Evolutionary conservation across 345 rosid species (phyloP).

Genomic region (Bruguiera sexangula): DNA sequence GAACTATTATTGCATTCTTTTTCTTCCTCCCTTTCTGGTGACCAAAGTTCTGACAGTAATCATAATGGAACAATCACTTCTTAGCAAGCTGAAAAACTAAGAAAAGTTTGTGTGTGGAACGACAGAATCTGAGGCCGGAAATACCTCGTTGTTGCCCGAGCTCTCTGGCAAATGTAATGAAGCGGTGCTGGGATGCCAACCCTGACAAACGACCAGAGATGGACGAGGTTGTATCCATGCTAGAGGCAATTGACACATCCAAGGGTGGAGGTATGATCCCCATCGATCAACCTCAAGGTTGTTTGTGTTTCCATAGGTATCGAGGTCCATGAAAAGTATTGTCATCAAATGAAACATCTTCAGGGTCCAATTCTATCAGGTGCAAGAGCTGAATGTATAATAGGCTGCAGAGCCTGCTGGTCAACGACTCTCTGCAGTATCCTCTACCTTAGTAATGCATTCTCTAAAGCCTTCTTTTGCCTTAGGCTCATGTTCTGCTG

Average conservation of each 20-base stretch:
- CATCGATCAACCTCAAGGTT: slow-evolving; percentile 27
- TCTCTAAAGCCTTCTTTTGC: slow-evolving; percentile 24
- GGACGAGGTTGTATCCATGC: slow-evolving; percentile 33
- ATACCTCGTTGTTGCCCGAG: slow-evolving; percentile 39
- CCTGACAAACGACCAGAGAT: slow-evolving; percentile 37
- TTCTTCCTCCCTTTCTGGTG: neutral
- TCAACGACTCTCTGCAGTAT: slow-evolving; percentile 15
- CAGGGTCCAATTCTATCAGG: slow-evolving; percentile 10
- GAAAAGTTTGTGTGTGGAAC: neutral
- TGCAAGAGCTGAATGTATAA: slow-evolving; percentile 21
- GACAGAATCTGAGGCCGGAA: slow-evolving; percentile 38
- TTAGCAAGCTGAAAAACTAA: neutral
- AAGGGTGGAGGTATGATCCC: slow-evolving; percentile 39
- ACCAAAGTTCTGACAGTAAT: neutral
- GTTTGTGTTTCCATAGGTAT: slow-evolving; percentile 31
- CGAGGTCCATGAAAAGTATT: slow-evolving; percentile 22
- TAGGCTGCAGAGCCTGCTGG: slow-evolving; percentile 18
- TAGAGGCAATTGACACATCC: slow-evolving; percentile 36
- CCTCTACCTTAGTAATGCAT: slow-evolving; percentile 19
- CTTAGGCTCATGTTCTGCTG: neutral
- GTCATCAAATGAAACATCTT: neutral
- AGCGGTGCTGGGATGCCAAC: slow-evolving; percentile 41
- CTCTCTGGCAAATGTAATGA: slow-evolving; percentile 36
- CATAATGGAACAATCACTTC: neutral
- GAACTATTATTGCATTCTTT: slow-evolving; percentile 1